A percentile compares a stretch with the other conserved stretches of the same genome.
Evolutionary conservation across 176 grass and related monocot genomes (phyloP).

Genomic region (Carex kokanica): DNA sequence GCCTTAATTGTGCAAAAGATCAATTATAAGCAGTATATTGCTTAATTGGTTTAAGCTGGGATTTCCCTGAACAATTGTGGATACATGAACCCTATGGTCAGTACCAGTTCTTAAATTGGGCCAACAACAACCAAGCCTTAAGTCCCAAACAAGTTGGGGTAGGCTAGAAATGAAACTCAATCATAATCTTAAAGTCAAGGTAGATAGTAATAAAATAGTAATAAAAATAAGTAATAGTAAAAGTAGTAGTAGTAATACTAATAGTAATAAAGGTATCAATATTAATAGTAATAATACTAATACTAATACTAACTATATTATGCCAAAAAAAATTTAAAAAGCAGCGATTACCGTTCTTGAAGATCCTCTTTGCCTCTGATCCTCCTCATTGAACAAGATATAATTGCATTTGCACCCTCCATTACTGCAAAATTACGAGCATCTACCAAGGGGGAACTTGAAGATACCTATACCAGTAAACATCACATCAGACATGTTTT

Average conservation of each 20-base stretch:
- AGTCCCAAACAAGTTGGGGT: too few species aligned
- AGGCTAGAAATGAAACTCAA: too few species aligned
- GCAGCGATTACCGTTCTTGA: slow-evolving; percentile 52
- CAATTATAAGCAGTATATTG: not conserved
- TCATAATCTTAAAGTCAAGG: too few species aligned
- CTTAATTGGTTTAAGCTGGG: not conserved
- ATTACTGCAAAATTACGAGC: slow-evolving; percentile 93
- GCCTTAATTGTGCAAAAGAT: not conserved
- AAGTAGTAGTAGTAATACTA: too few species aligned
- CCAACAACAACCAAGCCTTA: too few species aligned
- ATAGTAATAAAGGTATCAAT: too few species aligned
- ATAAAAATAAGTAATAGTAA: too few species aligned
- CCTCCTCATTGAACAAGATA: slow-evolving; percentile 87
- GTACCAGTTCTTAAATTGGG: not conserved
- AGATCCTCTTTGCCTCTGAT: slow-evolving; percentile 80
- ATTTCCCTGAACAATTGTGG: not conserved
- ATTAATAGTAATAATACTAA: too few species aligned
- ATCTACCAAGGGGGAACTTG: slow-evolving; percentile 67
- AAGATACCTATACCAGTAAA: slow-evolving; percentile 56
- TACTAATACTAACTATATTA: too few species aligned
- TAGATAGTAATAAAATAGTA: too few species aligned
- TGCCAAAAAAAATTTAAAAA: not conserved
- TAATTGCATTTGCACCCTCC: slow-evolving; percentile 71
- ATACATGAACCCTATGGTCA: not conserved
- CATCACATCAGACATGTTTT: not conserved